Evolutionary conservation across 2,329 filamentous ascomycete species (phyloP).

Genomic region (Aureobasidium mangrovei): DNA sequence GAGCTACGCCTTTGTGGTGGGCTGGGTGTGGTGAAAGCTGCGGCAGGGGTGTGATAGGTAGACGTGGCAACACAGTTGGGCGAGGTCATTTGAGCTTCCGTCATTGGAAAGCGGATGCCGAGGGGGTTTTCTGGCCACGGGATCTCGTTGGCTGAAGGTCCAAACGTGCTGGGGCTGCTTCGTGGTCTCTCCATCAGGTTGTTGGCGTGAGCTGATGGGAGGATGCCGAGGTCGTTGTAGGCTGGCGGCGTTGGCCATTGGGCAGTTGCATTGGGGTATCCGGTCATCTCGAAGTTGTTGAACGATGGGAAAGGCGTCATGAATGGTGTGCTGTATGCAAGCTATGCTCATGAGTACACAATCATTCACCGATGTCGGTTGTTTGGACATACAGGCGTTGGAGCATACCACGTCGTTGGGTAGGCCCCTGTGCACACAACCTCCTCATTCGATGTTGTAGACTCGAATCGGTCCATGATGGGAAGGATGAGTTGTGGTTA

Average conservation of each 20-base stretch:
- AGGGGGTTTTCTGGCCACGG: slow-evolving; percentile 34
- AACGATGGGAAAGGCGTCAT: slow-evolving; percentile 28
- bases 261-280: slow-evolving; percentile 18
- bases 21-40: slow-evolving; percentile 22
- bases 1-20: slow-evolving; percentile 15
- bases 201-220: neutral
- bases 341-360: slow-evolving; percentile 4
- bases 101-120: slow-evolving; percentile 31
- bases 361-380: neutral
- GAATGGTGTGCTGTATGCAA: slow-evolving; percentile 26
- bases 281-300: slow-evolving; percentile 16
- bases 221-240: slow-evolving; percentile 8
- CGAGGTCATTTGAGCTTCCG: neutral
- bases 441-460: slow-evolving; percentile 7
- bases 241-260: slow-evolving; percentile 12
- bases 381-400: slow-evolving; percentile 3
- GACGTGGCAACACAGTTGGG: neutral
- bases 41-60: slow-evolving; percentile 16
- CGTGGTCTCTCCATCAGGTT: slow-evolving; percentile 7
- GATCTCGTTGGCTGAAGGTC: slow-evolving; percentile 29
- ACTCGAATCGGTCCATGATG: slow-evolving; percentile 11
- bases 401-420: slow-evolving; percentile 9
- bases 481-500: neutral
- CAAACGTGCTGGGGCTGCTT: slow-evolving; percentile 10
- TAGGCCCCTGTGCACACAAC: slow-evolving; percentile 7